Percentiles rank a stretch among this genome's conserved stretches.
phyloP scores from a whole-genome alignment of 257 asterid genomes.

The Salvia hispanica region DNA sequence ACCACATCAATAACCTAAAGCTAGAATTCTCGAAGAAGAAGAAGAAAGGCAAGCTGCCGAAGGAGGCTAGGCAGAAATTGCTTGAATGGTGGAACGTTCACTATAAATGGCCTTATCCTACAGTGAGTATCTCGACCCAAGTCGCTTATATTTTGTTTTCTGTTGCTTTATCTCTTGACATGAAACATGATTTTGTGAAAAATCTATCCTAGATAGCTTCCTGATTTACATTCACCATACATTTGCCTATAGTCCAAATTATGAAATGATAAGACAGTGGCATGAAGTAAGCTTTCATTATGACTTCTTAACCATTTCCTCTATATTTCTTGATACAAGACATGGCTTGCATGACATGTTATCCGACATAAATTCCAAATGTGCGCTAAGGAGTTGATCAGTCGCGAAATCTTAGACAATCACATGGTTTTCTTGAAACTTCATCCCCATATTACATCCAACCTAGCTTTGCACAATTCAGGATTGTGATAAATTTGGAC shows the following conservation, averaged over 20 bases:
- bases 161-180: background rate
- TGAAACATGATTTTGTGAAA: background rate
- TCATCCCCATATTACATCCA: too few relatives aligned
- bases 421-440: too few relatives aligned
- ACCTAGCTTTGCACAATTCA: too few relatives aligned
- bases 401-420: too few relatives aligned
- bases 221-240: background rate
- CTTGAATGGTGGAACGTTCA: slow-evolving; percentile 94
- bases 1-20: slow-evolving; percentile 72
- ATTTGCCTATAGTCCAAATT: background rate
- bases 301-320: too few relatives aligned
- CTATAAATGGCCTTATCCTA: slow-evolving; percentile 94
- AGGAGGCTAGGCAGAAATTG: slow-evolving; percentile 71
- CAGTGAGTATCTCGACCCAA: slow-evolving; percentile 46
- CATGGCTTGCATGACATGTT: too few relatives aligned
- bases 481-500: too few relatives aligned
- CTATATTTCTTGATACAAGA: too few relatives aligned
- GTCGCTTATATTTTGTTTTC: background rate
- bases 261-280: too few relatives aligned
- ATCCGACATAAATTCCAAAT: background rate
- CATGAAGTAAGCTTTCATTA: too few relatives aligned
- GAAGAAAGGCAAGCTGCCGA: slow-evolving; percentile 91
- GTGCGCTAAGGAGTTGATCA: too few relatives aligned
- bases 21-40: slow-evolving; percentile 85
- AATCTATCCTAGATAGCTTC: background rate